Evolutionary conservation across 2,329 filamentous ascomycete genomes (phyloP).

Genomic region (Peltaster fructicola): DNA sequence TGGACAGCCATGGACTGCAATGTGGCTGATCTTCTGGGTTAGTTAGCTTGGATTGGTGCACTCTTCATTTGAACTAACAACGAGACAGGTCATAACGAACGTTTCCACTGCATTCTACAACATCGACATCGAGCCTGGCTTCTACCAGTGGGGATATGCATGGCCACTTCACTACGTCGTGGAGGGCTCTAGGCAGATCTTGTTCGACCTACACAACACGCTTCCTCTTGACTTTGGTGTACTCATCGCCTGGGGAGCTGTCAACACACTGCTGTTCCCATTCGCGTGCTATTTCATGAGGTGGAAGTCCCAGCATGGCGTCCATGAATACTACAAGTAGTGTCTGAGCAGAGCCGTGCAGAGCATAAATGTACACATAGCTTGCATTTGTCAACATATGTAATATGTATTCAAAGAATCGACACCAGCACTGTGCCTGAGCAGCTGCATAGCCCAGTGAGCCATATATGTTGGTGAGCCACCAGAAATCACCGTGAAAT

Average conservation of each 20-base stretch:
- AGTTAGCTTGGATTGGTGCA: too few relatives aligned
- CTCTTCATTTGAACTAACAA: not conserved
- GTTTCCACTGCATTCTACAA: constrained; percentile 29
- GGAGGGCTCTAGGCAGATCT: constrained; percentile 38
- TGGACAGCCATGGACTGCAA: constrained; percentile 40
- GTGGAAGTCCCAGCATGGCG: constrained; percentile 20
- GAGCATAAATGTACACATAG: too few relatives aligned
- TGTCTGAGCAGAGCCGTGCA: not conserved
- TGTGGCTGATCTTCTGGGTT: constrained; percentile 52
- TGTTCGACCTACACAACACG: constrained; percentile 41
- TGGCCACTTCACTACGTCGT: constrained; percentile 48
- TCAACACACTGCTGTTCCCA: constrained; percentile 37
- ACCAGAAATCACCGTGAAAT: too few relatives aligned
- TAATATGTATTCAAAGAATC: too few relatives aligned
- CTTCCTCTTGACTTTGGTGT: constrained; percentile 45
- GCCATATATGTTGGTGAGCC: too few relatives aligned
- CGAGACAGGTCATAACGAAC: constrained; percentile 42
- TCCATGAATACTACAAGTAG: constrained; percentile 17
- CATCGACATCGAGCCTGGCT: constrained; percentile 38
- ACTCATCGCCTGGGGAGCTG: constrained; percentile 38
- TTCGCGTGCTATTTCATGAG: constrained; percentile 27
- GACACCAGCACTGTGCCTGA: too few relatives aligned
- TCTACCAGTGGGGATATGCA: constrained; percentile 45
- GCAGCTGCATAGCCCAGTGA: too few relatives aligned
- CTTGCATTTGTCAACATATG: too few relatives aligned